Percentiles rank a stretch among this genome's conserved stretches.
These are phyloP conservation scores for Colletotrichum tabaci DNA, from an alignment of 2,329 filamentous ascomycete species.

Conservation along the genomic window DNA sequence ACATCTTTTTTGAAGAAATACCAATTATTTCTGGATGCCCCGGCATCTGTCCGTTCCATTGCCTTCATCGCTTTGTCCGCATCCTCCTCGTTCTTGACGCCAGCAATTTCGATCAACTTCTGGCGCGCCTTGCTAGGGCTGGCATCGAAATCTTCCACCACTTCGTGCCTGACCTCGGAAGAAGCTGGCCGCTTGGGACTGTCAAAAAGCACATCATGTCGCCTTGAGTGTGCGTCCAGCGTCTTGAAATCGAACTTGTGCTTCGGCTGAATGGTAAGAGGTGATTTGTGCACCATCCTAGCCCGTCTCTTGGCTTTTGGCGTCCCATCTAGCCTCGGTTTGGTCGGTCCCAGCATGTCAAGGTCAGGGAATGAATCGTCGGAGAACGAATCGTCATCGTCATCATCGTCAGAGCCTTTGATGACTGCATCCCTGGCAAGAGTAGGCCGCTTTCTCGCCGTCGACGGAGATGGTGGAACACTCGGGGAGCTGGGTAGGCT, in stretches of 20 bases:
- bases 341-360: constrained; percentile 35
- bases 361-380: constrained; percentile 72
- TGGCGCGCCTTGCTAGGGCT: constrained; percentile 40
- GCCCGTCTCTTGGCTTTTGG: constrained; percentile 65
- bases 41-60: constrained; percentile 64
- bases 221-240: constrained; percentile 71
- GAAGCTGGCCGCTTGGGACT: constrained; percentile 63
- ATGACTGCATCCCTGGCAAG: constrained; percentile 71
- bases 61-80: constrained; percentile 63
- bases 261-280: constrained; percentile 65
- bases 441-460: constrained; percentile 35
- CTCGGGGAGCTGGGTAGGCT: constrained; percentile 42
- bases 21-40: constrained; percentile 55
- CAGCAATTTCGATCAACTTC: constrained; percentile 42
- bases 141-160: constrained; percentile 44
- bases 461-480: constrained; percentile 47
- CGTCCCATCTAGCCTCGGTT: constrained; percentile 51
- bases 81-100: constrained; percentile 56
- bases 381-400: constrained; percentile 67
- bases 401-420: constrained; percentile 81
- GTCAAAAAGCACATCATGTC: constrained; percentile 72
- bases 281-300: constrained; percentile 59
- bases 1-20: constrained; percentile 65
- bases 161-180: constrained; percentile 49
- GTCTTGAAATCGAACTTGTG: constrained; percentile 76